These are phyloP conservation scores for Ceratocystis eucalypticola DNA, from an alignment of 2,329 filamentous ascomycete genomes.

Conservation along the genomic window DNA sequence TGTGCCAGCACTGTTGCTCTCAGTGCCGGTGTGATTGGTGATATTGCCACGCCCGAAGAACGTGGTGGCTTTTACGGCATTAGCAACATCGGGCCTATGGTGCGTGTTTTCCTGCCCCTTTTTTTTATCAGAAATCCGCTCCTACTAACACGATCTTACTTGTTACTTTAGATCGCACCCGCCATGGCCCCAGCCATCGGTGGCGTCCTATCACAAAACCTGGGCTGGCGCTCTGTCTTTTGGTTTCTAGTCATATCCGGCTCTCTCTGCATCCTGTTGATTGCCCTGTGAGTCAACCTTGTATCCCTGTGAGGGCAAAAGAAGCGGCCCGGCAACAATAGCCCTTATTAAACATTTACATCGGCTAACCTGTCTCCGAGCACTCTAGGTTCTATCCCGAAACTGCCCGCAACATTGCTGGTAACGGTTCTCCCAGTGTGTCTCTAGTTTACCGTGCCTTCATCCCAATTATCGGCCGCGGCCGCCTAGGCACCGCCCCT, in stretches of 20 bases:
- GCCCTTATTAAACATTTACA: not conserved
- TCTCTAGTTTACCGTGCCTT: conserved; percentile 21
- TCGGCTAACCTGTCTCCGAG: not conserved
- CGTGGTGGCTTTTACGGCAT: conserved; percentile 27
- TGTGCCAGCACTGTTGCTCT: conserved; percentile 28
- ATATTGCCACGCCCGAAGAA: conserved; percentile 26
- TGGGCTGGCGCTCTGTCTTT: conserved; percentile 40
- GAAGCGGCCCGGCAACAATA: not conserved
- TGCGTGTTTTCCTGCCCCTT: not conserved
- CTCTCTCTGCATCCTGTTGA: conserved; percentile 27
- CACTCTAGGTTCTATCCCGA: conserved; percentile 24
- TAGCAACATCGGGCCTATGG: conserved; percentile 27
- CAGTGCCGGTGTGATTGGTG: conserved; percentile 26
- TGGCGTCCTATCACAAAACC: conserved; percentile 32
- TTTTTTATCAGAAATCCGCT: not conserved
- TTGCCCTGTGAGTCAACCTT: conserved; percentile 22
- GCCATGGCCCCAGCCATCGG: conserved; percentile 39
- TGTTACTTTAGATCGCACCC: conserved; percentile 27
- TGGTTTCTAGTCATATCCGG: conserved; percentile 40
- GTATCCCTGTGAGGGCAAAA: not conserved
- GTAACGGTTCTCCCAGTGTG: conserved; percentile 23
- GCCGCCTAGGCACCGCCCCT: not conserved
- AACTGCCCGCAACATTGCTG: conserved; percentile 24
- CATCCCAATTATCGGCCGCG: conserved; percentile 19
- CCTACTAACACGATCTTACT: not conserved